phyloP scores from a whole-genome alignment of 2,329 filamentous ascomycete genomes.

The Phoma sp. region DNA sequence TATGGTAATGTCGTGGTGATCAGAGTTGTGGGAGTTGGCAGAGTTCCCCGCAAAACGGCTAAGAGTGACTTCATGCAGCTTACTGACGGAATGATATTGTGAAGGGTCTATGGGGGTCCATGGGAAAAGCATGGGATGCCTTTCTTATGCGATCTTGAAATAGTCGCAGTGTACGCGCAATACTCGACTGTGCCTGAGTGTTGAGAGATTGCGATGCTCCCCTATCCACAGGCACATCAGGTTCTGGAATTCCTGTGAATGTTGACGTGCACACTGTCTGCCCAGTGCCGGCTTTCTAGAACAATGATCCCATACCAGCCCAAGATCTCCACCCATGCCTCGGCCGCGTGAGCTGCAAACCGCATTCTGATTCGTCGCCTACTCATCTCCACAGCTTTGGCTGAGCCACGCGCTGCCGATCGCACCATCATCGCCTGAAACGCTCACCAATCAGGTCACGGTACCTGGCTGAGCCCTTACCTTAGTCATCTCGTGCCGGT shows the following conservation, averaged over 20 bases:
- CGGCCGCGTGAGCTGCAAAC: conserved; percentile 5
- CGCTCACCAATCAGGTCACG: conserved; percentile 32
- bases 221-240: background rate
- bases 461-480: conserved; percentile 38
- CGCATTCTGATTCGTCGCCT: conserved; percentile 1
- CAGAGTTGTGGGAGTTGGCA: background rate
- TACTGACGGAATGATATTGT: background rate
- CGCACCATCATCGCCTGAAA: conserved; percentile 37
- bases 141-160: background rate
- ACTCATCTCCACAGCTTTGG: conserved; percentile 16
- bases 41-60: conserved; percentile 1
- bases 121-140: too few species aligned
- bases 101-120: background rate
- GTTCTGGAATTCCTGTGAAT: conserved; percentile 6
- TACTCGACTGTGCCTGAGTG: background rate
- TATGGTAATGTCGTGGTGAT: conserved; percentile 2
- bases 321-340: conserved; percentile 2
- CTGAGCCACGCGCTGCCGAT: conserved; percentile 29
- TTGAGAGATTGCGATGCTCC: background rate
- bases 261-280: background rate
- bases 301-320: conserved; percentile 2
- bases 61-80: conserved; percentile 3
- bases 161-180: background rate
- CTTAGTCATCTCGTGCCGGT: conserved; percentile 15
- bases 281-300: conserved; percentile 3